These are phyloP conservation scores for Obelidium mucronatum DNA, from an alignment of 192 early-diverging fungal species.

Conservation along the genomic window DNA sequence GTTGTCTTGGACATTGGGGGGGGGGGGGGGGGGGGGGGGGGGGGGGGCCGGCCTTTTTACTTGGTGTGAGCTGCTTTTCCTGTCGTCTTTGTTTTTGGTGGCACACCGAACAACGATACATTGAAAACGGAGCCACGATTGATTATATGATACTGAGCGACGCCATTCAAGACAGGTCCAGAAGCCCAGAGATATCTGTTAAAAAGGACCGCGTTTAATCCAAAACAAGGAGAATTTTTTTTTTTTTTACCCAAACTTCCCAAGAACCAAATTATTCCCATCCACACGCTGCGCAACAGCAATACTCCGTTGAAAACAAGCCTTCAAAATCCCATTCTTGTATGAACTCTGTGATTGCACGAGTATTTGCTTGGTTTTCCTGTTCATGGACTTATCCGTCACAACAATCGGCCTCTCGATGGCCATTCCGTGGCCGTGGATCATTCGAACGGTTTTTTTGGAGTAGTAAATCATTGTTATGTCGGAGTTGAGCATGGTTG, in stretches of 20 bases:
- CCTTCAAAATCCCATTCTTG: slow-evolving; percentile 3
- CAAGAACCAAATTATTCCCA: too few relatives aligned
- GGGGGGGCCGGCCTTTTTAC: too few relatives aligned
- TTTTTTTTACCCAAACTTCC: too few relatives aligned
- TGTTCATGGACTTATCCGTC: neutral
- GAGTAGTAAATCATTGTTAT: neutral
- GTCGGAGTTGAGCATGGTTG: neutral
- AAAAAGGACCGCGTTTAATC: too few relatives aligned
- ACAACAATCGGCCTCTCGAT: neutral
- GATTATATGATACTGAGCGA: neutral
- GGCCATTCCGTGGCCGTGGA: neutral
- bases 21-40: too few relatives aligned
- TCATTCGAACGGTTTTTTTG: neutral
- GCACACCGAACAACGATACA: neutral
- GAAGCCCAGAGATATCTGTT: neutral
- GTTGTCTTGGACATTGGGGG: too few relatives aligned
- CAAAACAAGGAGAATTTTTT: too few relatives aligned
- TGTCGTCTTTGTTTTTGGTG: neutral
- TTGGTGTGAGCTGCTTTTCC: too few relatives aligned
- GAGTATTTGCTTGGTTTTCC: neutral
- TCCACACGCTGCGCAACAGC: neutral
- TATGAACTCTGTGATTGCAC: neutral
- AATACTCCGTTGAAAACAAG: neutral
- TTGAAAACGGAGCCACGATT: neutral
- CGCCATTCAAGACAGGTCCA: neutral